Conservation (phyloP, 1,139 yeast species). For the Pichia sp. region DNA sequence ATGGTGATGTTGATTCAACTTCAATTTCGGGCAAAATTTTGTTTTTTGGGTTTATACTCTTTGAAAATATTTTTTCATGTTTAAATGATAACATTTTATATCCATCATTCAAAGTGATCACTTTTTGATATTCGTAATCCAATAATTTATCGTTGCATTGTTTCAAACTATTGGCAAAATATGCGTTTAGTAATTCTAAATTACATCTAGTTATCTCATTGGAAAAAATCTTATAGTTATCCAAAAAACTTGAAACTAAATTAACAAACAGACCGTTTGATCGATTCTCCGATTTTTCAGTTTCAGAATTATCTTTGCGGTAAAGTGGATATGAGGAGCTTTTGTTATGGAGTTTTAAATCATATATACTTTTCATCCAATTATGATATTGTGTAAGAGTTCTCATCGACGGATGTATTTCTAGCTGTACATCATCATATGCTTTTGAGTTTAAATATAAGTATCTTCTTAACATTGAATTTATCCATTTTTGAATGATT, state of each 20-base stretch:
- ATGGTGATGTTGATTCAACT: neutral
- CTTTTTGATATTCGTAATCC: neutral
- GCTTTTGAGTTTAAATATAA: neutral
- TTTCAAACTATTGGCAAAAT: conserved; percentile 3
- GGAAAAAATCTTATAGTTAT: neutral
- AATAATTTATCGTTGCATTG: neutral
- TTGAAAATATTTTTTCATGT: conserved; percentile 11
- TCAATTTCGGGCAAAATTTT: conserved; percentile 3
- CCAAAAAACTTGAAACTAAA: neutral
- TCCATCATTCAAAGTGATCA: conserved; percentile 4
- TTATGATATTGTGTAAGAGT: neutral
- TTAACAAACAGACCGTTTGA: neutral
- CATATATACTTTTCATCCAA: neutral
- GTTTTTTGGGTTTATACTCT: neutral
- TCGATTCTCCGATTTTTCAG: neutral
- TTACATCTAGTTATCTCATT: conserved; percentile 2
- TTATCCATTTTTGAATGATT: conserved; percentile 5
- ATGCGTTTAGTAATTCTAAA: conserved; percentile 4
- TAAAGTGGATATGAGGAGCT: neutral
- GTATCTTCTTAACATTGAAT: conserved; percentile 9
- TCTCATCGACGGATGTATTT: neutral
- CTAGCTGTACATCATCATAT: neutral
- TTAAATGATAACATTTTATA: conserved; percentile 9
- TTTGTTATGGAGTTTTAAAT: neutral
- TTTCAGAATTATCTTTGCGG: neutral